Conservation (phyloP, 2,329 filamentous ascomycete genomes). For the Gnomoniopsis sp. region DNA sequence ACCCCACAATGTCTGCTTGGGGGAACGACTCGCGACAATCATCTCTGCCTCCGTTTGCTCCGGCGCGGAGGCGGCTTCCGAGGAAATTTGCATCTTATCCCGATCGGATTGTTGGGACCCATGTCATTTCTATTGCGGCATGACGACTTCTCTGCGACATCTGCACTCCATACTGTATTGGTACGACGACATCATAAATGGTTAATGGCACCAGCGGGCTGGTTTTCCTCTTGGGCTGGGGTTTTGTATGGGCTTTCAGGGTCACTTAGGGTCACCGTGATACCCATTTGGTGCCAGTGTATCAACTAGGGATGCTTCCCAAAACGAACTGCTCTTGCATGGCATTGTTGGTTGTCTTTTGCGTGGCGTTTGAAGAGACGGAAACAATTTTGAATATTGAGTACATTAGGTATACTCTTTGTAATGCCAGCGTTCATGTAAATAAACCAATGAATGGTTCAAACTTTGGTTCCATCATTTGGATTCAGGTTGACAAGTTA, state of each 20-base stretch:
- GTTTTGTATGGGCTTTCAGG: too few species aligned
- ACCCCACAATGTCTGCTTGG: background rate
- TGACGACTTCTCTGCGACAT: background rate
- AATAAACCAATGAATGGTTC: too few species aligned
- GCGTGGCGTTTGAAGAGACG: background rate
- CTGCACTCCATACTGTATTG: background rate
- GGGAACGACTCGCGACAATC: background rate
- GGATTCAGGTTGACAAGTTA: too few species aligned
- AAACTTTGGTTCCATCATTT: too few species aligned
- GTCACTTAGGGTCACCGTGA: background rate
- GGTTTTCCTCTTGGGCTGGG: background rate
- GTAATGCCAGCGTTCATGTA: too few species aligned
- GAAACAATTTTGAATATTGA: too few species aligned
- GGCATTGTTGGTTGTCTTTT: background rate
- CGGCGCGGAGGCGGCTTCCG: background rate
- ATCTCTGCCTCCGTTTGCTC: background rate
- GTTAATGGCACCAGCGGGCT: slow-evolving; percentile 7
- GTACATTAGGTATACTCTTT: too few species aligned
- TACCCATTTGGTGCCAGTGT: slow-evolving; percentile 1
- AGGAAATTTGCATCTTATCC: background rate
- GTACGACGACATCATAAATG: background rate
- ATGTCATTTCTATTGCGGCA: background rate
- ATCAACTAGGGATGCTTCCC: background rate
- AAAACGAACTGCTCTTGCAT: background rate
- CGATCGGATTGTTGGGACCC: background rate